Base-by-base conservation (phyloP, 2,329 filamentous ascomycete genomes). In the Fusarium hainanense region DNA sequence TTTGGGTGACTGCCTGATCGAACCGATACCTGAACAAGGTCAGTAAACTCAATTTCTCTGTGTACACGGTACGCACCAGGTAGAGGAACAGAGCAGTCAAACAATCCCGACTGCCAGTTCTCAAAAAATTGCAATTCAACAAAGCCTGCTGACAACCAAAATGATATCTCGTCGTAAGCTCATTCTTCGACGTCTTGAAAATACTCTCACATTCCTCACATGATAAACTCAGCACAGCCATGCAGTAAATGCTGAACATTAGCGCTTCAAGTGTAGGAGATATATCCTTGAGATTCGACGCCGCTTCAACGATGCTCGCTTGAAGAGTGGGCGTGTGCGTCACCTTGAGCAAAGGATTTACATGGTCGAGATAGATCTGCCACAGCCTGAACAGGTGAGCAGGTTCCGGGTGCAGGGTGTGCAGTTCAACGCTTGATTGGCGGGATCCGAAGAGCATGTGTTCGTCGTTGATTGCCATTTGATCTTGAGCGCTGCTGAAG, bases 301-400 rank as follows among this genome's bases (percentile, higher is more conserved):
- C 79, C 2, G 85, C 85, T 20, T 87, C 82, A 14, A 89, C 81
- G 7, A 90, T 82, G 5, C 81, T 82, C 2, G 73, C 69, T 64
- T 90, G 87, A 0, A 89, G 71, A 3, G 76, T 88, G 0, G 88
- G 87, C 0, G 83, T 82, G 68, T 90, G 88, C 0, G 85, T 85
- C 37, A 89, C 80, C 54, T 88, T 89, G n/a, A 89, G 76, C 4
- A 90, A 68, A 0, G 88, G 87, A 66, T 90, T 82, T 52, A 89
- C 83, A 42, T 88, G 88, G 28, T 88, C 83, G 1, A 89, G 76
- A 66, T 87, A 90, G 1, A 84, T 77, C 71, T 89, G 87, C 87
- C 88, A 90, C 1, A 87, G 76, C 25, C 78, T 74, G 60, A 87
- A 84, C 9, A 85, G 83, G 0, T 83, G 79, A 2, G 80, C 77